Base-by-base conservation (phyloP, 164 flowering plant species). In the Piper betle region DNA sequence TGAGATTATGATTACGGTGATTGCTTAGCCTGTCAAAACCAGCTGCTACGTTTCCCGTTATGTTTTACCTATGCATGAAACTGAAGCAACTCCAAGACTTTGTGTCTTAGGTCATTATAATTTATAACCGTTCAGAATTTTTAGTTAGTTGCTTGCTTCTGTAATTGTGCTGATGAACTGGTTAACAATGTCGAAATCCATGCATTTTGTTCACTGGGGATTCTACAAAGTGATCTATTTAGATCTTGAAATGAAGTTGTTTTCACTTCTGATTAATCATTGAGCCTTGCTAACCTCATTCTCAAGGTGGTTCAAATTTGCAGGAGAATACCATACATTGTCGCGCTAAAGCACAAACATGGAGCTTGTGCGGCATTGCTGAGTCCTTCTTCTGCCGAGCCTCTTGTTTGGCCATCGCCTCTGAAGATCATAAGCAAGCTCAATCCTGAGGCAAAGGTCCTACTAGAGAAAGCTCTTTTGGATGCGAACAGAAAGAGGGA, bases 401-500 rank as follows among this genome's bases (percentile, higher is more conserved):
- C 97, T 66, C 81, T 93, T 48, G 91, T 88, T 37, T 93, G 99
- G 99, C 99, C 99, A 18, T 81, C 99, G 25, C 95, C 97, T 39
- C 73, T 93, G 69, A 93, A 93, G 75, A 84, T 93, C 76, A 88
- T 93, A 55, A 81, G 86, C 61, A 96, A 93, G 73, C 97, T 93
- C 60, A 82, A 83, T 63, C 82, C 81, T 33, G 99, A 90, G 56
- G 97, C 97, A 48, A 93, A 90, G 69, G 67, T 68, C 64, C 74
- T 93, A 10, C 63, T 93, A 61, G 97, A 93, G 68, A 76, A 66
- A 48, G 97, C 99, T 39, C 75, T 93, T 39, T 84, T 84, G 89
- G 91, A 90, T 54, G 97, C 92, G 3, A 88, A 88, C 75, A 79
- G 69, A 76, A 92, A 80, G 69, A 80, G 96, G 72, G 99, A 93